These are phyloP conservation scores for Aschersonia sp. DNA, from an alignment of 2,329 filamentous ascomycete genomes.

Conservation along the genomic window DNA sequence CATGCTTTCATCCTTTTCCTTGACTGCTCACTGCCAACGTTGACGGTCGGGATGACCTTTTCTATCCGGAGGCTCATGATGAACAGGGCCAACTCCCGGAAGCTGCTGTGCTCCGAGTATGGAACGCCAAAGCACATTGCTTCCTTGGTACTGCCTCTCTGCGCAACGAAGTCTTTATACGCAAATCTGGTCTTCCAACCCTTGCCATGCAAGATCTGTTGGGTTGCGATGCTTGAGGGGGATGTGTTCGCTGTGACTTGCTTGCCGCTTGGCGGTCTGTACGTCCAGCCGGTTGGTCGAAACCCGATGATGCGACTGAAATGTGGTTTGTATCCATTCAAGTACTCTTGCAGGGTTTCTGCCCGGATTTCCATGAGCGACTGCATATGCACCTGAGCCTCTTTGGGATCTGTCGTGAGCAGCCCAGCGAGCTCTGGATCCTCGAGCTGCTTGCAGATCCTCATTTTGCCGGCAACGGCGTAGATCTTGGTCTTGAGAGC, in stretches of 20 bases:
- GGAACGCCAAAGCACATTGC: slow-evolving; percentile 87
- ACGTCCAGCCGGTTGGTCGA: slow-evolving; percentile 88
- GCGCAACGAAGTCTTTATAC: slow-evolving; percentile 58
- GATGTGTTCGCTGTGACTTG: slow-evolving; percentile 38
- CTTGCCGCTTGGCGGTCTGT: slow-evolving; percentile 47
- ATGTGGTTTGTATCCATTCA: slow-evolving; percentile 62
- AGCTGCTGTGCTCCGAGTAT: slow-evolving; percentile 91
- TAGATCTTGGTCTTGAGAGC: slow-evolving; percentile 82
- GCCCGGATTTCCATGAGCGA: slow-evolving; percentile 86
- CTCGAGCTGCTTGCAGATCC: slow-evolving; percentile 71
- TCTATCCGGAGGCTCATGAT: slow-evolving; percentile 77
- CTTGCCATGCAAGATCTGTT: slow-evolving; percentile 37
- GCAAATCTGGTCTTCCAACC: slow-evolving; percentile 66
- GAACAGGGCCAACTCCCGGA: slow-evolving; percentile 88
- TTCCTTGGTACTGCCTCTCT: slow-evolving; percentile 69
- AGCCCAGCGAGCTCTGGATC: slow-evolving; percentile 66
- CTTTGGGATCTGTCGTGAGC: slow-evolving; percentile 64
- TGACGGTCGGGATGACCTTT: slow-evolving; percentile 85
- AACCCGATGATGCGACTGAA: slow-evolving; percentile 85
- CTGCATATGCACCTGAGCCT: slow-evolving; percentile 96
- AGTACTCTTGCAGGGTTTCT: slow-evolving; percentile 81
- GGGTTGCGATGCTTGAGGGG: slow-evolving; percentile 33
- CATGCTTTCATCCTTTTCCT: slow-evolving; percentile 48
- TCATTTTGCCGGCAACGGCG: slow-evolving; percentile 67
- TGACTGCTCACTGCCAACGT: slow-evolving; percentile 47